Base-by-base conservation (phyloP, 495 filamentous ascomycete species). In the Coniosporium apollinis region DNA sequence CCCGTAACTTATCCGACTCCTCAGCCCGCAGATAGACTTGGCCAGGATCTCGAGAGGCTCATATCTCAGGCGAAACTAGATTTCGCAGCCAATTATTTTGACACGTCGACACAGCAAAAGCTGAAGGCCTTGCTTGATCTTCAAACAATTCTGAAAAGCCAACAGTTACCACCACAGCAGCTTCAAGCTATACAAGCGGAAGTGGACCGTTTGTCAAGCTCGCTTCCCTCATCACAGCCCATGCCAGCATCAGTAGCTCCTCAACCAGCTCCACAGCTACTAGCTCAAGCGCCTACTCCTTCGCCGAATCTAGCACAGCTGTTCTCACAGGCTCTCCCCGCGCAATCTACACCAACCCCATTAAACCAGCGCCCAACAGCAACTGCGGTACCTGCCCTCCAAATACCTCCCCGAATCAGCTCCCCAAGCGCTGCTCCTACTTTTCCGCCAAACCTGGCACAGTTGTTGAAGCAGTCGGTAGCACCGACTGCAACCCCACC, bases 81-180 rank as follows among this genome's bases (percentile, higher is more conserved):
- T 41, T 78, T 79, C 58, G 76, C 76, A 41, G 67, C 67, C 33
- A 78, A 72, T 54, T 76, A 73, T 25, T 67, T 70, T 59, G 79
- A 94, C 62, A 58, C 64, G 54, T 68, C 70, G 49, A 65, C 76
- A 44, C 76, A 84, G 57, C 72, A 70, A 40, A 78, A 76, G 48
- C 57, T 96, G 49, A 79, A 86, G 55, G 83, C 86, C 14, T 67
- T 96, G 45, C 58, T 91, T 55, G 82, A 87, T 55, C 68, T 96
- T 42, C 78, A 94, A 59, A 69, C 55, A 30, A 74, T 93, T 48
- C 60, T 96, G 56, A 68, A 79, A 49, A 74, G 64, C 43, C 80
- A 82, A 50, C 70, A 82, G 47, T 68, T 93, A 47, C 72, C 79
- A 30, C 76, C 72, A 50, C 73, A 84, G 45, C 75, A 91, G 60